Evolutionary conservation across 805 yeast genomes (phyloP).

Genomic region (Ogataea chonburiensis): DNA sequence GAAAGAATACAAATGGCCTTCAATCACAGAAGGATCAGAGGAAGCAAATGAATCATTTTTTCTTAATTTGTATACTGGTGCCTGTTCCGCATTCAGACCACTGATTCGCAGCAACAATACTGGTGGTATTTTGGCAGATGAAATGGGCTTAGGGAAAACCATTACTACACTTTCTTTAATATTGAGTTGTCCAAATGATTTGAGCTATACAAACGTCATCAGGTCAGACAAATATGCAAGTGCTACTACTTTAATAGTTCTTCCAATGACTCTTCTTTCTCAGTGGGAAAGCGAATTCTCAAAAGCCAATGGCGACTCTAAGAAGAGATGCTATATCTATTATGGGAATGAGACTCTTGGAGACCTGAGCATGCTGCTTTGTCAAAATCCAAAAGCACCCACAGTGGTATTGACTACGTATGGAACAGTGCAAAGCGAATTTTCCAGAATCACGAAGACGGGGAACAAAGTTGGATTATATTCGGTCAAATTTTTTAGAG

Average conservation of each 20-base stretch:
- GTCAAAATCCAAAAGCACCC: slow-evolving; percentile 49
- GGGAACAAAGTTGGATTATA: slow-evolving; percentile 52
- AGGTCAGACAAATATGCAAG: slow-evolving; percentile 51
- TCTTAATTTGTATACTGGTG: slow-evolving; percentile 79
- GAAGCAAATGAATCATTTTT: slow-evolving; percentile 44
- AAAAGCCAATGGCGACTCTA: slow-evolving; percentile 48
- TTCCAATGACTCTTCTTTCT: slow-evolving; percentile 86
- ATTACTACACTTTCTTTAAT: slow-evolving; percentile 77
- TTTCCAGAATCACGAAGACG: slow-evolving; percentile 43
- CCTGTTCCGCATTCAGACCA: slow-evolving; percentile 68
- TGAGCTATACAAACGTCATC: slow-evolving; percentile 16
- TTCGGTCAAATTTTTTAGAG: slow-evolving; percentile 69
- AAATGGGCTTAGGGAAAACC: slow-evolving; percentile 96
- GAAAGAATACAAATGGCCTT: slow-evolving; percentile 78
- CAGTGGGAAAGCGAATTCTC: slow-evolving; percentile 89
- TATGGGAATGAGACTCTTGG: slow-evolving; percentile 65
- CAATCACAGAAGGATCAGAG: not conserved
- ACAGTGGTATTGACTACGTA: slow-evolving; percentile 78
- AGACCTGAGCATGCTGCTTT: slow-evolving; percentile 47
- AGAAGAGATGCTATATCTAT: slow-evolving; percentile 54
- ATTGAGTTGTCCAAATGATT: slow-evolving; percentile 60
- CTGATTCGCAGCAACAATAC: slow-evolving; percentile 53
- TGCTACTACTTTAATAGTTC: slow-evolving; percentile 72
- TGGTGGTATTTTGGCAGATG: slow-evolving; percentile 94
- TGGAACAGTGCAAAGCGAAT: slow-evolving; percentile 82